Evolutionary conservation across 352 stramenopile species (phyloP).

Genomic region (Phytophthora pisi): DNA sequence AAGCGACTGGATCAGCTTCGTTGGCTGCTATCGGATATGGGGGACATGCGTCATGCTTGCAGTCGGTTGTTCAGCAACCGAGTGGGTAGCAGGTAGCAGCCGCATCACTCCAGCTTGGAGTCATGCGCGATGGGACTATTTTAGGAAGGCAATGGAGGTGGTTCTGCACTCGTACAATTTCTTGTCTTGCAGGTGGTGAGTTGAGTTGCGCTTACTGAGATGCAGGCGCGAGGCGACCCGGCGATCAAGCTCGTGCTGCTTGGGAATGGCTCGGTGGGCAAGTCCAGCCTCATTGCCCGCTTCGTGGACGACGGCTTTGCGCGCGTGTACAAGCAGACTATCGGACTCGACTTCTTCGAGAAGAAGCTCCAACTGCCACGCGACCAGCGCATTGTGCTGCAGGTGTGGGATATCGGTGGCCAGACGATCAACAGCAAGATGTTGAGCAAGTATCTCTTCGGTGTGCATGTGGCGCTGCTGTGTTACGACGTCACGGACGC

Average conservation of each 20-base stretch:
- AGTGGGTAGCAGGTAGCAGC: too few species aligned
- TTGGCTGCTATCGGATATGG: constrained; percentile 3
- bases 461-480: constrained; percentile 76
- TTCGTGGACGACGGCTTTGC: constrained; percentile 86
- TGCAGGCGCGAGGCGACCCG: constrained; percentile 49
- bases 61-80: constrained; percentile 4
- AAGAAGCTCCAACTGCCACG: constrained; percentile 82
- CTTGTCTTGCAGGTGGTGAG: constrained; percentile 10
- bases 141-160: constrained; percentile 34
- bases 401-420: constrained; percentile 90
- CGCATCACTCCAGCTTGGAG: too few species aligned
- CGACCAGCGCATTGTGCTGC: constrained; percentile 74
- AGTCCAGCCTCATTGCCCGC: constrained; percentile 83
- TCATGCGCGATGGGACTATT: constrained; percentile 24
- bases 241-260: constrained; percentile 86
- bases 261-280: constrained; percentile 87
- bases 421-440: constrained; percentile 91
- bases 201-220: constrained; percentile 10
- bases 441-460: constrained; percentile 86
- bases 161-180: constrained; percentile 22
- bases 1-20: constrained; percentile 24
- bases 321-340: constrained; percentile 87
- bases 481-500: constrained; percentile 90
- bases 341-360: constrained; percentile 89
- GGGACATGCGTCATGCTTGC: constrained; percentile 6